Conservation (phyloP, 495 filamentous ascomycete species). For the Evernia prunastri region DNA sequence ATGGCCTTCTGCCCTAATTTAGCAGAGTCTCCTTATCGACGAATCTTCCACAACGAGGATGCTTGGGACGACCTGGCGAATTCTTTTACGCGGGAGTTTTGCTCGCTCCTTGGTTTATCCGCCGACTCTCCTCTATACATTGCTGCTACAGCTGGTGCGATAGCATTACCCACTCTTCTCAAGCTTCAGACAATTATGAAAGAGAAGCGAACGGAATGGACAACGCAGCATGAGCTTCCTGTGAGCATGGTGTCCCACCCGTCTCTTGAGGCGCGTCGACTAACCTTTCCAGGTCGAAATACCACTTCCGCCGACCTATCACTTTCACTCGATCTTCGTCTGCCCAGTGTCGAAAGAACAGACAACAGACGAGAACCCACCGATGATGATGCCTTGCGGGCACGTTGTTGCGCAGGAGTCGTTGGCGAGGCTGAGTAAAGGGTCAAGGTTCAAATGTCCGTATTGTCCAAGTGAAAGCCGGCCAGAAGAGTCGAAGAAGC, state of each 20-base stretch:
- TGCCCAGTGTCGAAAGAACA: constrained; percentile 96
- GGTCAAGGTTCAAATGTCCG: constrained; percentile 81
- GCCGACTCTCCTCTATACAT: constrained; percentile 88
- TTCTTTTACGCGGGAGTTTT: constrained; percentile 91
- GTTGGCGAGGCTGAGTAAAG: constrained; percentile 68
- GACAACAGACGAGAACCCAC: constrained; percentile 85
- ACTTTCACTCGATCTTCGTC: constrained; percentile 95
- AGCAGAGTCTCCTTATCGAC: constrained; percentile 62
- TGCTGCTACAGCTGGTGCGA: constrained; percentile 82
- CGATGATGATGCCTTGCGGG: constrained; percentile 96
- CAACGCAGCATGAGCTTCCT: constrained; percentile 79
- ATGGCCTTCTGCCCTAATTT: constrained; percentile 72
- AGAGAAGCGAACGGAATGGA: constrained; percentile 90
- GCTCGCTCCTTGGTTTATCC: constrained; percentile 78
- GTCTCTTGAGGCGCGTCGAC: not conserved
- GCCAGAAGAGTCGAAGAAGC: constrained; percentile 66
- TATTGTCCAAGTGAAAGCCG: constrained; percentile 88
- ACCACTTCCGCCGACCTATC: constrained; percentile 73
- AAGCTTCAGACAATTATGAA: constrained; percentile 79
- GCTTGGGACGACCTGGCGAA: constrained; percentile 74
- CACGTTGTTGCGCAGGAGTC: constrained; percentile 88
- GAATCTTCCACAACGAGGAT: constrained; percentile 62
- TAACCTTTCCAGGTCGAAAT: constrained; percentile 64
- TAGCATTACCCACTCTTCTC: constrained; percentile 76
- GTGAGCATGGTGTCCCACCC: constrained; percentile 36